phyloP scores from a whole-genome alignment of 2,329 filamentous ascomycete species.

The Trichoderma semiorbis region DNA sequence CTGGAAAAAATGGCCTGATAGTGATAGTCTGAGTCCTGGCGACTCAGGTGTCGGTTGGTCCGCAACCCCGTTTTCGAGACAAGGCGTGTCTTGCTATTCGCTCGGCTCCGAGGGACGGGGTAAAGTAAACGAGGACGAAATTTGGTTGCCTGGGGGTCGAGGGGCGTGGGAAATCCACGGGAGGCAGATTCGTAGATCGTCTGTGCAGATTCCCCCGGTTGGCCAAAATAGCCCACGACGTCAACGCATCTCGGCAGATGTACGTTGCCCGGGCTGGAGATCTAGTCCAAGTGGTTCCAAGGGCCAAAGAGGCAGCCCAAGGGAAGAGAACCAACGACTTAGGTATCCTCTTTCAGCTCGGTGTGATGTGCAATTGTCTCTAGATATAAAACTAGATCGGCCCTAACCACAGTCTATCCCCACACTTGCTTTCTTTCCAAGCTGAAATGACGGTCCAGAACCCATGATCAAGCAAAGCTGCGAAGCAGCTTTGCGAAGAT shows the following conservation, averaged over 20 bases:
- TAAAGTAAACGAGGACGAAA: neutral
- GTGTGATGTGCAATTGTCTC: neutral
- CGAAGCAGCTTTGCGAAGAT: too few relatives aligned
- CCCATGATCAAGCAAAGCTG: too few relatives aligned
- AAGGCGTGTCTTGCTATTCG: neutral
- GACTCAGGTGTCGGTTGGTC: neutral
- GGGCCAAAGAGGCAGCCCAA: conserved; percentile 3
- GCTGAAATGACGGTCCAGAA: neutral
- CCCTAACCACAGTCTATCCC: neutral
- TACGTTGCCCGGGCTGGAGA: neutral
- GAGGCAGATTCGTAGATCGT: neutral
- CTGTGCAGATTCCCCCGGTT: neutral
- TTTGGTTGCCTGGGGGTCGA: neutral
- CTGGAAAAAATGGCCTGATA: conserved; percentile 4
- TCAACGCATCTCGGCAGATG: neutral
- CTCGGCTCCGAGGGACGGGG: neutral
- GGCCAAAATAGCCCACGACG: neutral
- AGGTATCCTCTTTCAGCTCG: neutral
- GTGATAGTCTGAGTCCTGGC: neutral
- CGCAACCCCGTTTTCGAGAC: neutral
- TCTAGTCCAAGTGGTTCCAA: neutral
- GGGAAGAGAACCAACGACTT: neutral
- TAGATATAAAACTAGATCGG: neutral
- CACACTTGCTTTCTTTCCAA: neutral
- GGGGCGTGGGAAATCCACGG: neutral